A percentile compares a stretch with the other conserved stretches of the same genome.
Evolutionary conservation across 768 basidiomycete species (phyloP).

Genomic region (Boletellus ananiceps): DNA sequence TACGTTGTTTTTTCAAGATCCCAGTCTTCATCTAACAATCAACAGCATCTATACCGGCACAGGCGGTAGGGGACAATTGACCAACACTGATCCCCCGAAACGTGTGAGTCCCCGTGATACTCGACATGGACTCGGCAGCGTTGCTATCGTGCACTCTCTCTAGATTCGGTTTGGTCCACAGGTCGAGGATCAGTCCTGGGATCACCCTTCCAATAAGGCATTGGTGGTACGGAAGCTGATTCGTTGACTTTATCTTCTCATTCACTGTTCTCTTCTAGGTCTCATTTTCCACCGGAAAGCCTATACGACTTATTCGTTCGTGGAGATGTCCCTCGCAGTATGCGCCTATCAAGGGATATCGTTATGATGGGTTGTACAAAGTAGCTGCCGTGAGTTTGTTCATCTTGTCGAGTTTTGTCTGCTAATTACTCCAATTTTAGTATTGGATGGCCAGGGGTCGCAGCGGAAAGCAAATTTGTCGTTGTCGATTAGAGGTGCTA

Average conservation of each 20-base stretch:
- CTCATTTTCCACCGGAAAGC: constrained; percentile 17
- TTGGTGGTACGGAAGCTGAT: constrained; percentile 14
- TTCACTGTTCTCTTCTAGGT: constrained; percentile 7
- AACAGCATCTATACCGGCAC: constrained; percentile 26
- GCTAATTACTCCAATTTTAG: constrained; percentile 5
- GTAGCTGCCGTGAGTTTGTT: constrained; percentile 16
- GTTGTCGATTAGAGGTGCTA: constrained; percentile 24
- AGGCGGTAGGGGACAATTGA: constrained; percentile 18
- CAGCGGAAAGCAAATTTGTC: constrained; percentile 18
- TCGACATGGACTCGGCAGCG: not conserved
- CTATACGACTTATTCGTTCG: constrained; percentile 28
- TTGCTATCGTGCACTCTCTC: not conserved
- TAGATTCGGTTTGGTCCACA: constrained; percentile 21
- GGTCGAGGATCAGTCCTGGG: constrained; percentile 22
- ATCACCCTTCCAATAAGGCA: constrained; percentile 5
- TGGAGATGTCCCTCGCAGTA: constrained; percentile 18
- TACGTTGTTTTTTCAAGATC: constrained; percentile 4
- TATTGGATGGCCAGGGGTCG: constrained; percentile 19
- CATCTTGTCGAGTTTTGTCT: not conserved
- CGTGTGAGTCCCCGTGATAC: constrained; percentile 15
- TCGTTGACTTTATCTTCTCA: not conserved
- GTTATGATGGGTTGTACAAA: constrained; percentile 31
- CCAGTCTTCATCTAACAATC: not conserved
- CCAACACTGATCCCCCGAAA: constrained; percentile 10
- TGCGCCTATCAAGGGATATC: constrained; percentile 23